Percentiles rank a stretch among this genome's conserved stretches.
Evolutionary conservation across 176 grass and related monocot genomes (phyloP).

Genomic region (Bonia amplexicaulis): DNA sequence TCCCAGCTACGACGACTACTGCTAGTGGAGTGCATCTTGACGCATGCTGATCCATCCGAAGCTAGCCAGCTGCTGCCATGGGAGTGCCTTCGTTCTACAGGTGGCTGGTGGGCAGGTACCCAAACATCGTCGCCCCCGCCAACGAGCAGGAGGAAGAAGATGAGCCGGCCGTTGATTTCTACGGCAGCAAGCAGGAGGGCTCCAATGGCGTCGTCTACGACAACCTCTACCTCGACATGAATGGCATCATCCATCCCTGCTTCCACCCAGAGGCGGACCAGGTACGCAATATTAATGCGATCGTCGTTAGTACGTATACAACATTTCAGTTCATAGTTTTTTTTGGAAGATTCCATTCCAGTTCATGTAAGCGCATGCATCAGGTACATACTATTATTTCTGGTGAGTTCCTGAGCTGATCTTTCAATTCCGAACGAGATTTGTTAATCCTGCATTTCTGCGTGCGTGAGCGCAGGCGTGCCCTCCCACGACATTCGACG

Average conservation of each 20-base stretch:
- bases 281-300: background rate
- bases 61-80: constrained; percentile 20
- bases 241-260: constrained; percentile 55
- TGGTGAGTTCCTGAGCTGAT: background rate
- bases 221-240: constrained; percentile 69
- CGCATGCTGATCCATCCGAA: background rate
- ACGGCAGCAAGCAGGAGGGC: background rate
- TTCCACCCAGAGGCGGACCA: constrained; percentile 63
- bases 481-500: constrained; percentile 51
- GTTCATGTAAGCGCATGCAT: background rate
- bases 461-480: background rate
- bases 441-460: background rate
- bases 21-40: too few relatives aligned
- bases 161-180: background rate
- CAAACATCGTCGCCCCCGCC: constrained; percentile 22
- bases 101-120: constrained; percentile 57
- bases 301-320: background rate
- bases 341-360: background rate
- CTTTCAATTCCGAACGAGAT: background rate
- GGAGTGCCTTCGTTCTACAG: constrained; percentile 42
- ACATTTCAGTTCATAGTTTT: background rate
- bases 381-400: background rate
- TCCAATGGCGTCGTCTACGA: constrained; percentile 27
- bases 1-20: background rate
- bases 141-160: background rate